Evolutionary conservation across 2,329 filamentous ascomycete genomes (phyloP).

Genomic region (Talaromyces amestolkiae): DNA sequence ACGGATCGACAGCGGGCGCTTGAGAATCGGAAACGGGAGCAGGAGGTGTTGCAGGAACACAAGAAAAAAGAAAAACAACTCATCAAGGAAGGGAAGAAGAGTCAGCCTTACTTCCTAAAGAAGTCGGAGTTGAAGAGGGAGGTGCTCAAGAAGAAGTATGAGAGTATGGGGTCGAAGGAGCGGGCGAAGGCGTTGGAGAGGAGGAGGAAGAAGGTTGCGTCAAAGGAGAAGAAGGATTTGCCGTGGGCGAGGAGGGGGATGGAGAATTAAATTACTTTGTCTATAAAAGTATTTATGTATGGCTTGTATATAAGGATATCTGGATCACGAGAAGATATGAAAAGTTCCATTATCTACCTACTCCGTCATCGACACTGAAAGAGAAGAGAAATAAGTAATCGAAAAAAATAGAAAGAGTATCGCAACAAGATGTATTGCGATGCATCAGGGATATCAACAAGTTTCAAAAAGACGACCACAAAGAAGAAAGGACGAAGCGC

Average conservation of each 20-base stretch:
- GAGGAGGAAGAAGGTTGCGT: conserved; percentile 81
- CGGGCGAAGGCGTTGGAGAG: conserved; percentile 81
- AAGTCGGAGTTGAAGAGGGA: conserved; percentile 86
- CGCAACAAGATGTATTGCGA: conserved; percentile 21
- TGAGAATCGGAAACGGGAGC: conserved; percentile 66
- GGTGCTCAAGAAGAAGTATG: conserved; percentile 74
- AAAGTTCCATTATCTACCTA: conserved; percentile 13
- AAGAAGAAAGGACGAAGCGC: conserved; percentile 12
- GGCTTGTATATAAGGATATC: not conserved
- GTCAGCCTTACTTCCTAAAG: conserved; percentile 86
- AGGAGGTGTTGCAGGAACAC: conserved; percentile 70
- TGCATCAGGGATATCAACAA: conserved; percentile 15
- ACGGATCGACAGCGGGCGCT: conserved; percentile 72
- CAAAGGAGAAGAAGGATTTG: conserved; percentile 79
- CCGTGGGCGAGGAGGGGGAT: conserved; percentile 51
- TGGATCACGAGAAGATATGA: not conserved
- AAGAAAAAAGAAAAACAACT: conserved; percentile 78
- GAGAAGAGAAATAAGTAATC: not conserved
- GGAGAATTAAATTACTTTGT: not conserved
- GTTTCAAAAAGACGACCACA: conserved; percentile 14
- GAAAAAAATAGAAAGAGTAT: conserved; percentile 6
- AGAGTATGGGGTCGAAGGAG: conserved; percentile 79
- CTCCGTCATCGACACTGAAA: conserved; percentile 19
- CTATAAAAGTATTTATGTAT: not conserved
- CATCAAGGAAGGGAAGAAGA: conserved; percentile 77